Evolutionary conservation across 2,329 filamentous ascomycete species (phyloP), one percentile per base, ranked within the genome.

Genomic region (Atkinsonella hypoxylon): DNA sequence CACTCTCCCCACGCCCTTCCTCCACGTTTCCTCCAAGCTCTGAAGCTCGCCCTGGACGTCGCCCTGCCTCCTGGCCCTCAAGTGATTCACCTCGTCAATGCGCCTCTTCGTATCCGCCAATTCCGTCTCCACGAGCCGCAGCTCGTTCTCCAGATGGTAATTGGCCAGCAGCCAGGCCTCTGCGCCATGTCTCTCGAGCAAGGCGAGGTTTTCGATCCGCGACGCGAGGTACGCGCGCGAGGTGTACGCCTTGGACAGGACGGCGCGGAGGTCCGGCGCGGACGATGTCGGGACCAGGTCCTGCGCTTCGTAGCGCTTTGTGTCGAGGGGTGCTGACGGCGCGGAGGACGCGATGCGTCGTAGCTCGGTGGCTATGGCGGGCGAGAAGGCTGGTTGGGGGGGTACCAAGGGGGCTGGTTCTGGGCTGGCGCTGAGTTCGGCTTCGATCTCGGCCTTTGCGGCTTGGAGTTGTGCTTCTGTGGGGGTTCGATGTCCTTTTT

Each of bases 121-220:
- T 60, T 95, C 89, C 43, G 74, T 73, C 73, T 97, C 91, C 26
- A 94, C 62, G 12, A 66, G 66, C 47, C 76, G 75, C 20, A 69
- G 58, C 41, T 88, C 77, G 42, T 80, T 79, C 68, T 96, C 91
- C 18, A 89, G 67, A 57, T 87, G 81, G 59, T 83, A 80, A 67
- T 98, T 98, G 6, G 81, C 81, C 9, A 95, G 77, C 50, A 98
- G 74, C 91, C 93, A 97, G 10, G 88, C 85, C 66, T 95, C 95
- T 69, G 88, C 88, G 57, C 91, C 93, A 66, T 83, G 83, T 47
- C 76, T 76, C 60, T 93, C 87, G 18, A 95, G 78, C n/a, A 95
- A 75, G 1, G 74, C 71, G 17, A 95, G 78, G 66, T 80, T 75
- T 32, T 72, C 60, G 36, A 70, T 64, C 3, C 79, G 76, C n/a